These are phyloP conservation scores for Cardamine chenopodiifolia DNA, from an alignment of 345 rosid genomes.

Conservation along the genomic window DNA sequence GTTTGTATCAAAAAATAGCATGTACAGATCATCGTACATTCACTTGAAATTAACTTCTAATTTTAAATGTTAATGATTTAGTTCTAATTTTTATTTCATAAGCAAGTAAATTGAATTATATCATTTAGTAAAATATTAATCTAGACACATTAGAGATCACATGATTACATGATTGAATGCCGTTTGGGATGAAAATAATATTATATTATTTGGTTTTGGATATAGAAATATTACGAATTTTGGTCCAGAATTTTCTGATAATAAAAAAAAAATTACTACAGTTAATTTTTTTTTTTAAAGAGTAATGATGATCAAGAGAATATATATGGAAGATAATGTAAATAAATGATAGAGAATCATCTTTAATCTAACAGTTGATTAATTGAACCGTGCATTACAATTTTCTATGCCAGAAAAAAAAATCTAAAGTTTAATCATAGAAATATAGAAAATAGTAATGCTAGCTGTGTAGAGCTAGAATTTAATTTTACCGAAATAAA, in stretches of 20 bases:
- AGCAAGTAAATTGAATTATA: not conserved
- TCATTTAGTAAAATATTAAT: not conserved
- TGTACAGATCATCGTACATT: conserved; percentile 6
- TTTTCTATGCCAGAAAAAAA: not conserved
- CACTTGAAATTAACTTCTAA: not conserved
- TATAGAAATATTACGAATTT: too few species aligned
- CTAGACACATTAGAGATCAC: too few species aligned
- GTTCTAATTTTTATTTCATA: not conserved
- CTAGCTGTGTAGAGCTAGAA: too few species aligned
- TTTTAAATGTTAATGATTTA: not conserved
- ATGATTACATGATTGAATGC: too few species aligned
- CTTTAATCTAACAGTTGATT: not conserved
- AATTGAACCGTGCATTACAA: not conserved
- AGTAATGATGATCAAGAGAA: not conserved
- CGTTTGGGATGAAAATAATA: too few species aligned
- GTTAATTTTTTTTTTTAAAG: not conserved
- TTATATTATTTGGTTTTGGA: too few species aligned
- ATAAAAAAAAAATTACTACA: too few species aligned
- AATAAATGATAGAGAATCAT: not conserved
- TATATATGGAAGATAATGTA: not conserved
- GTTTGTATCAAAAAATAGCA: not conserved
- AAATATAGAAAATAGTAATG: not conserved
- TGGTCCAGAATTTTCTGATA: too few species aligned
- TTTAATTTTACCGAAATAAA: too few species aligned
- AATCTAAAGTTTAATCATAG: not conserved